phyloP scores from a whole-genome alignment of 2,329 filamentous ascomycete genomes.

The Periconia sp. region DNA sequence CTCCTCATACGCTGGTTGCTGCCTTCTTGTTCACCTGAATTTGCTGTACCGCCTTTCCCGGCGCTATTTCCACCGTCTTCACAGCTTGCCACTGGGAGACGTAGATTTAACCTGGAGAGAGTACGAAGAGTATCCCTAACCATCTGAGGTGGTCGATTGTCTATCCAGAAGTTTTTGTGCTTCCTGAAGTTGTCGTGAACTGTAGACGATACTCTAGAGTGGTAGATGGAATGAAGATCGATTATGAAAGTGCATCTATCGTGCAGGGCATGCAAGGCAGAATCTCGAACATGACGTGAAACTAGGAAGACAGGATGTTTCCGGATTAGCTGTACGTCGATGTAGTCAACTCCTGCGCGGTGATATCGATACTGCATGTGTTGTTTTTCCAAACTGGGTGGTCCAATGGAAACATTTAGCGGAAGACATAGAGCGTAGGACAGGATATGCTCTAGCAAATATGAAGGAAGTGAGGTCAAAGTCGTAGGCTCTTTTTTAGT shows the following conservation, averaged over 20 bases:
- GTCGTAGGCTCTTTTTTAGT: background rate
- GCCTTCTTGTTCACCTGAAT: no score
- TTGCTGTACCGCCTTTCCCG: no score
- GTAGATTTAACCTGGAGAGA: slow-evolving; percentile 20
- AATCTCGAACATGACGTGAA: slow-evolving; percentile 15
- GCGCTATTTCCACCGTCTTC: slow-evolving; percentile 12
- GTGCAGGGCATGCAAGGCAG: slow-evolving; percentile 20
- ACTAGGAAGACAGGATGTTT: slow-evolving; percentile 20
- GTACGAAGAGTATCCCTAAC: slow-evolving; percentile 17
- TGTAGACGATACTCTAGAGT: slow-evolving; percentile 13
- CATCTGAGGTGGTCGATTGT: slow-evolving; percentile 15
- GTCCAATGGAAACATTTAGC: slow-evolving; percentile 17
- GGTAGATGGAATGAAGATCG: slow-evolving; percentile 21
- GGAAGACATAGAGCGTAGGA: slow-evolving; percentile 20
- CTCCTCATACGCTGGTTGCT: slow-evolving; percentile 21
- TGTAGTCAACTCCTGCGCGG: slow-evolving; percentile 16
- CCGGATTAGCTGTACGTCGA: slow-evolving; percentile 22
- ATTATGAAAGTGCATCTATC: slow-evolving; percentile 23
- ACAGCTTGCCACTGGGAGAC: slow-evolving; percentile 26
- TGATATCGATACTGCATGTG: slow-evolving; percentile 21
- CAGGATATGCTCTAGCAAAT: slow-evolving; percentile 21
- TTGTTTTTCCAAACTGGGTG: slow-evolving; percentile 7
- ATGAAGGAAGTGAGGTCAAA: slow-evolving; percentile 15
- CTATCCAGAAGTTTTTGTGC: slow-evolving; percentile 23
- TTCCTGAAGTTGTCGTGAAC: slow-evolving; percentile 15